Evolutionary conservation across 257 asterid genomes (phyloP).

Genomic region (Scutellaria galericulata): DNA sequence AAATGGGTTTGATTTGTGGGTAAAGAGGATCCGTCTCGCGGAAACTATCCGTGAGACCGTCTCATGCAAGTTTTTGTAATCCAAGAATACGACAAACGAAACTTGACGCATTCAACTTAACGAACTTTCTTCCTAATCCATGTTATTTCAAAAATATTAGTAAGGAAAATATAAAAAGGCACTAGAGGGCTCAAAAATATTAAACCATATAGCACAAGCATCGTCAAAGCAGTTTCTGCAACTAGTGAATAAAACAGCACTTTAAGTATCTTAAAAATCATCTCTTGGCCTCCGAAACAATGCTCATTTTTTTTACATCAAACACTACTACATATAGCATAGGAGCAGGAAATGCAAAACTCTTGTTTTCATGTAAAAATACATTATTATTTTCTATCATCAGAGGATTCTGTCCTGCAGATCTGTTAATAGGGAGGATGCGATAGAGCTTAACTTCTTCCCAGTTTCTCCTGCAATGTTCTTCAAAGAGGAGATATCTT

Average conservation of each 20-base stretch:
- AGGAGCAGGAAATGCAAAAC: slow-evolving; percentile 36
- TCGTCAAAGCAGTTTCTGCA: slow-evolving; percentile 31
- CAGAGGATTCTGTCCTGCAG: slow-evolving; percentile 93
- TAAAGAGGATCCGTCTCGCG: too few relatives aligned
- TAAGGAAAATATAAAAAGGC: too few relatives aligned
- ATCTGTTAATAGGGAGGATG: slow-evolving; percentile 78
- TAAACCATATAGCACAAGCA: slow-evolving; percentile 23
- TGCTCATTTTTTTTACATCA: slow-evolving; percentile 30
- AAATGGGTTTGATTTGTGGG: too few relatives aligned
- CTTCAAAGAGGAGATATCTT: slow-evolving; percentile 88
- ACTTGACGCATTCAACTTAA: too few relatives aligned
- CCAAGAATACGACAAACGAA: too few relatives aligned
- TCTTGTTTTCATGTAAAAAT: slow-evolving; percentile 30
- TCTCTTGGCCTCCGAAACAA: slow-evolving; percentile 14
- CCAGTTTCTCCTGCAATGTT: slow-evolving; percentile 98
- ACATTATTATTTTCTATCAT: slow-evolving; percentile 39
- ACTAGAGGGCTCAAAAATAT: neutral
- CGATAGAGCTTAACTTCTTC: slow-evolving; percentile 77
- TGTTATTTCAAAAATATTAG: too few relatives aligned
- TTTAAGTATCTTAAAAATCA: neutral
- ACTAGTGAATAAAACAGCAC: slow-evolving; percentile 25
- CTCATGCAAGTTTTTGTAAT: too few relatives aligned
- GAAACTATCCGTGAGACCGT: too few relatives aligned
- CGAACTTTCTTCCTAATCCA: too few relatives aligned
- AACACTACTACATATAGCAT: slow-evolving; percentile 31